Percentiles rank a stretch among this genome's conserved stretches.
These are phyloP conservation scores for Pogostemon cablin DNA, from an alignment of 257 asterid species.

Conservation along the genomic window DNA sequence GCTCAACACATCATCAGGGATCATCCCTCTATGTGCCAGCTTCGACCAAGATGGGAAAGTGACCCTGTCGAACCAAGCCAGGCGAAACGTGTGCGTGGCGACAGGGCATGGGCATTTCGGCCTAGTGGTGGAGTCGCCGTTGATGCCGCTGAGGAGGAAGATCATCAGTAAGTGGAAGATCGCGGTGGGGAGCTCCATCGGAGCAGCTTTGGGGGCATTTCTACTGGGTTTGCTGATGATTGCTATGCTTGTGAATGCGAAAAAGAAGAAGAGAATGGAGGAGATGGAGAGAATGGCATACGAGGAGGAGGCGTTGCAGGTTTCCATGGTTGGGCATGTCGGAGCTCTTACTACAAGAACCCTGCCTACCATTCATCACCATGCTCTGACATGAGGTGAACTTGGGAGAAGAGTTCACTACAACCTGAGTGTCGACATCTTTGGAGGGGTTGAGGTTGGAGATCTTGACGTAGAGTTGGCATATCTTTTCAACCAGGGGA, in stretches of 20 bases:
- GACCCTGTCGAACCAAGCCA: no score
- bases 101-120: no score
- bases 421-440: constrained; percentile 71
- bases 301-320: no score
- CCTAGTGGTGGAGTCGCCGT: constrained; percentile 58
- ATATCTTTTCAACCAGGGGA: constrained; percentile 59
- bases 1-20: no score
- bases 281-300: no score
- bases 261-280: no score
- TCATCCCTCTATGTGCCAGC: no score
- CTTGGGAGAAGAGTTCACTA: constrained; percentile 54
- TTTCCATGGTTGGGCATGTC: no score
- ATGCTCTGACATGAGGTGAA: constrained; percentile 52
- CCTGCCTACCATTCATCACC: constrained; percentile 63
- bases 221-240: constrained; percentile 58
- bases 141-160: constrained; percentile 57
- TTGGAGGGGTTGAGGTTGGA: constrained; percentile 68
- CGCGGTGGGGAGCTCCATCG: constrained; percentile 68
- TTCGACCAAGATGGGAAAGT: no score
- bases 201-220: constrained; percentile 72
- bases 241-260: constrained; percentile 49
- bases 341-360: constrained; percentile 51
- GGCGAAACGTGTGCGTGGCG: no score
- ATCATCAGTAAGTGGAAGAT: constrained; percentile 55
- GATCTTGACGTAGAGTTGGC: constrained; percentile 58